Base-by-base conservation (phyloP, 768 basidiomycete species). In the Mycena rosella region DNA sequence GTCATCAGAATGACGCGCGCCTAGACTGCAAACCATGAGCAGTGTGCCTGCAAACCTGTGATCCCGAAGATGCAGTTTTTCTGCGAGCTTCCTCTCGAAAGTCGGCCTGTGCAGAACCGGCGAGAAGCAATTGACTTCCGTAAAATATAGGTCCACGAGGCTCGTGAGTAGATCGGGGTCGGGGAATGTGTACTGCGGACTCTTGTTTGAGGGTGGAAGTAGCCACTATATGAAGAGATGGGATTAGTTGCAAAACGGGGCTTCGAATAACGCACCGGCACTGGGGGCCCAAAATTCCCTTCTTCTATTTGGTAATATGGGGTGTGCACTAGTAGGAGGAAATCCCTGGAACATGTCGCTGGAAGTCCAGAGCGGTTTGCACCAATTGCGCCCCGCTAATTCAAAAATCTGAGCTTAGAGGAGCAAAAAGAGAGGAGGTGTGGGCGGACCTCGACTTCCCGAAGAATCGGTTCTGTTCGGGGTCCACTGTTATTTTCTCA, bases 101-200 rank as follows among this genome's bases (percentile, higher is more conserved):
- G 87, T 87, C 0, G 89, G 88, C 0, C 88, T 86, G 73, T 96
- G 94, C 4, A 97, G 78, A 5, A 96, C 79, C 0, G 94, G 93
- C 3, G 84, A 74, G 55, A 85, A 82, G 2, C 73, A 64, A 69
- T 94, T 91, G 64, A 85, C 67, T 42, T 86, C 56, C 22, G 32
- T 20, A 45, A 67, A 97, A 72, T 91, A 95, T 18, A 84, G 74
- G 52, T 90, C 83, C 56, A 94, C 80, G 17, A 97, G 84, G 0
- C 69, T 60, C 0, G 72, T 56, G 14, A 88, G 81, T 17, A 96
- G 82, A 51, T 89, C 88, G 1, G 78, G 70, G n/a, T n/a, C n/a
- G n/a, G n/a, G n/a, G n/a, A n/a, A n/a, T n/a, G n/a, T n/a, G n/a
- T n/a, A n/a, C n/a, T 63, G 60, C 5, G 78, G 75, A 18, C 59